These are phyloP conservation scores for Corchorus capsularis DNA, from an alignment of 345 rosid genomes.

Conservation along the genomic window DNA sequence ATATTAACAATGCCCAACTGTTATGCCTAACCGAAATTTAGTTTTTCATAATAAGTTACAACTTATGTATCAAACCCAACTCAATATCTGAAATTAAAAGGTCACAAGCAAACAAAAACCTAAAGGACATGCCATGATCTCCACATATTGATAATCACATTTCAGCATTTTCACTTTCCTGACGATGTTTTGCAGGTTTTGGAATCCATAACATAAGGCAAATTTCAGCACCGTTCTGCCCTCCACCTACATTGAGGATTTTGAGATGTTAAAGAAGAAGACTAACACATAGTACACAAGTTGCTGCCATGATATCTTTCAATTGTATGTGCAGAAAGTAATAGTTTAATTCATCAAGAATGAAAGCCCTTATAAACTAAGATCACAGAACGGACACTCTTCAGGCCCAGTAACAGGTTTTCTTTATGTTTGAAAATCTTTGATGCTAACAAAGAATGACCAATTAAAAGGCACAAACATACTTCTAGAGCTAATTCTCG, in stretches of 20 bases:
- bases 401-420: neutral
- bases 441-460: neutral
- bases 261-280: slow-evolving; percentile 9
- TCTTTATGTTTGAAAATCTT: neutral
- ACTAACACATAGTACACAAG: neutral
- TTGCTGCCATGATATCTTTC: neutral
- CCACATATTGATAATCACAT: slow-evolving; percentile 92
- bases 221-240: slow-evolving; percentile 74
- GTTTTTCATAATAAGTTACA: neutral
- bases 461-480: slow-evolving; percentile 35
- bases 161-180: slow-evolving; percentile 70
- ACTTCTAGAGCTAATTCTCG: slow-evolving; percentile 82
- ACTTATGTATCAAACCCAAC: neutral
- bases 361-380: neutral
- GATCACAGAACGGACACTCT: neutral
- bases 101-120: slow-evolving; percentile 39
- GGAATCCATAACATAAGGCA: slow-evolving; percentile 91
- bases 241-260: slow-evolving; percentile 56
- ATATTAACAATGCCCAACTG: neutral
- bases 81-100: neutral
- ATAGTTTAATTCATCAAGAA: neutral
- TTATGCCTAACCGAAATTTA: neutral
- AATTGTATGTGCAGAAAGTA: neutral
- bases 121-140: slow-evolving; percentile 99
- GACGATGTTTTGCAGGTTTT: slow-evolving; percentile 87